A percentile compares a stretch with the other conserved stretches of the same genome.
Evolutionary conservation across 495 filamentous ascomycete species (phyloP).

Genomic region (Penicillium egyptiacum): DNA sequence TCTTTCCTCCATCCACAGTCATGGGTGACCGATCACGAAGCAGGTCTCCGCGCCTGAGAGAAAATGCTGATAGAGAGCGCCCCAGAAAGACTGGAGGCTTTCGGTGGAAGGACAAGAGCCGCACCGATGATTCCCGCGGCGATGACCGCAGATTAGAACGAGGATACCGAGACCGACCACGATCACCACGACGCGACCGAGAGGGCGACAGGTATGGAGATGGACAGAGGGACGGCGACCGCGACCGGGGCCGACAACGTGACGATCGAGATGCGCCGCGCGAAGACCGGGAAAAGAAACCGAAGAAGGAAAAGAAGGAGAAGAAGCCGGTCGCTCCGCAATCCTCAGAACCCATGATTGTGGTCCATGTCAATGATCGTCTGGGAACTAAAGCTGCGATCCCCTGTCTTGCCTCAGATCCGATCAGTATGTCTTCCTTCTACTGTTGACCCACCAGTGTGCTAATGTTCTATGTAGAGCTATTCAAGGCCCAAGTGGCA

Average conservation of each 20-base stretch:
- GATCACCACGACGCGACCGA: constrained; percentile 37
- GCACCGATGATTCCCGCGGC: constrained; percentile 44
- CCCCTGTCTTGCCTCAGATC: constrained; percentile 79
- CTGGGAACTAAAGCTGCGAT: constrained; percentile 88
- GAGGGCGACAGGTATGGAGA: constrained; percentile 27
- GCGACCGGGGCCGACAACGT: constrained; percentile 23
- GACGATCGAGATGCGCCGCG: constrained; percentile 32
- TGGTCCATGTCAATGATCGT: constrained; percentile 89
- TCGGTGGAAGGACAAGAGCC: constrained; percentile 66
- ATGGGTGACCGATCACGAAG: constrained; percentile 42
- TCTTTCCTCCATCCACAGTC: constrained; percentile 22
- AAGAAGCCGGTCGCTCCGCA: constrained; percentile 37
- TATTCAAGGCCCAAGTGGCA: constrained; percentile 90
- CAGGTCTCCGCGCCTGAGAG: constrained; percentile 35
- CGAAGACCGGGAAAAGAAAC: constrained; percentile 32
- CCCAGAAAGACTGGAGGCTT: constrained; percentile 52
- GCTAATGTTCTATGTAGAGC: constrained; percentile 37
- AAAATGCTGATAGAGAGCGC: constrained; percentile 28
- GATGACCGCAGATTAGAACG: constrained; percentile 52
- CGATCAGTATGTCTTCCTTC: constrained; percentile 53
- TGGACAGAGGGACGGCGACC: constrained; percentile 26
- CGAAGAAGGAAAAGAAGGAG: constrained; percentile 37
- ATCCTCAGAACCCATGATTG: constrained; percentile 74
- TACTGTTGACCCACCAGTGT: constrained; percentile 1
- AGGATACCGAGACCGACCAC: constrained; percentile 52